Base-by-base conservation (phyloP, 345 rosid genomes). In the Populus nigra region DNA sequence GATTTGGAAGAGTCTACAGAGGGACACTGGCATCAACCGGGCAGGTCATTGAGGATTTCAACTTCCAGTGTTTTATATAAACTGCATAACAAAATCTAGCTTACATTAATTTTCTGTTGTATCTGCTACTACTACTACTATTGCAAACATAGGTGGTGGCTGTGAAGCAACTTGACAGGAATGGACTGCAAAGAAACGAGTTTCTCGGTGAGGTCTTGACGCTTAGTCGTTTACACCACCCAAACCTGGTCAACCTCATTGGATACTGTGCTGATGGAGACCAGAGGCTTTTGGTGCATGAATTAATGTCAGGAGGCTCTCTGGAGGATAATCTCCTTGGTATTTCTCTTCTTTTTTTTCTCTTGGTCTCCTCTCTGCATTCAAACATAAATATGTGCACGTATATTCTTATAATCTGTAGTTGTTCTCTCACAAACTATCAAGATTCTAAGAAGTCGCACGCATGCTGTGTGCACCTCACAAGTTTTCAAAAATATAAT, bases 201-300 rank as follows among this genome's bases (percentile, higher is more conserved):
- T 91, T 91, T 71, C 89, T 88, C 50, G 81, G 73, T 45, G 92
- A 88, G 79, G 92, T 90, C 65, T 12, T 72, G 67, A 75, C 74
- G 43, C 74, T 91, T 45, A 85, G 91, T 67, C 87, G 76, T 53
- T 76, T 89, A 17, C 81, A 88, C 69, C 93, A 90, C 77, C 88
- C 81, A 1, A 88, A 91, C 82, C 87, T 91, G 29, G 85, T 88
- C 43, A 86, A 84, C 72, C 86, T 91, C 38, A 63, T 90, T 12
- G 96, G 96, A n/a, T 91, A 91, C 65, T 90, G 96, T 36, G 91
- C 91, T 8, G 93, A 90, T 80, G 96, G 96, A n/a, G 96, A 91
- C 73, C 93, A 90, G 78, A 88, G 92, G 59, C 87, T 91, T 62
- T 63, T 91, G 77, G 92, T 91, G 23, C 86, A 85, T 78, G 92